Percentiles rank a stretch among this genome's conserved stretches.
These are phyloP conservation scores for Cercospora sesami DNA, from an alignment of 2,329 filamentous ascomycete species.

Conservation along the genomic window DNA sequence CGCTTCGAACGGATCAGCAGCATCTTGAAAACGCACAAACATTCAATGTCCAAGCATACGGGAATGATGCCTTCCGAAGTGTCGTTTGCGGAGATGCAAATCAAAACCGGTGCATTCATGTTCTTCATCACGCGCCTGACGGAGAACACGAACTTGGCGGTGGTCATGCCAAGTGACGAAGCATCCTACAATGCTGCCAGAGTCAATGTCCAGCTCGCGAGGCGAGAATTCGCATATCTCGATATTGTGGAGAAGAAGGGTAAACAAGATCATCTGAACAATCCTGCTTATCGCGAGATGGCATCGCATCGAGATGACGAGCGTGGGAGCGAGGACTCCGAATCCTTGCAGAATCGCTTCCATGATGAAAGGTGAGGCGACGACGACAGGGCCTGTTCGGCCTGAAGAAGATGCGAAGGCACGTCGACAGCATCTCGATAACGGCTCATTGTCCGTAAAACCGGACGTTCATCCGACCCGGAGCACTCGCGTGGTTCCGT, in stretches of 20 bases:
- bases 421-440: neutral
- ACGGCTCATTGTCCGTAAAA: neutral
- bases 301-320: conserved; percentile 19
- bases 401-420: neutral
- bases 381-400: neutral
- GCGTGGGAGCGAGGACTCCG: conserved; percentile 23
- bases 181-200: conserved; percentile 87
- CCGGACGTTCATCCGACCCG: neutral
- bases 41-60: conserved; percentile 70
- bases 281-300: conserved; percentile 18
- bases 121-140: conserved; percentile 95
- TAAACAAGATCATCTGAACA: conserved; percentile 27
- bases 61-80: conserved; percentile 78
- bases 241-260: conserved; percentile 48
- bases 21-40: conserved; percentile 98
- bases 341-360: conserved; percentile 17
- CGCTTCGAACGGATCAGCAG: conserved; percentile 93
- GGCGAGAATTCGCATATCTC: conserved; percentile 73
- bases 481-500: neutral
- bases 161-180: conserved; percentile 86
- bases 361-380: conserved; percentile 21
- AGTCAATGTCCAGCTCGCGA: conserved; percentile 83
- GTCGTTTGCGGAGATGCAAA: conserved; percentile 77
- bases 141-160: conserved; percentile 94
- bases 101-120: conserved; percentile 79